These are phyloP conservation scores for Adansonia rubrostipa DNA, from an alignment of 441 rosid species.

Conservation along the genomic window DNA sequence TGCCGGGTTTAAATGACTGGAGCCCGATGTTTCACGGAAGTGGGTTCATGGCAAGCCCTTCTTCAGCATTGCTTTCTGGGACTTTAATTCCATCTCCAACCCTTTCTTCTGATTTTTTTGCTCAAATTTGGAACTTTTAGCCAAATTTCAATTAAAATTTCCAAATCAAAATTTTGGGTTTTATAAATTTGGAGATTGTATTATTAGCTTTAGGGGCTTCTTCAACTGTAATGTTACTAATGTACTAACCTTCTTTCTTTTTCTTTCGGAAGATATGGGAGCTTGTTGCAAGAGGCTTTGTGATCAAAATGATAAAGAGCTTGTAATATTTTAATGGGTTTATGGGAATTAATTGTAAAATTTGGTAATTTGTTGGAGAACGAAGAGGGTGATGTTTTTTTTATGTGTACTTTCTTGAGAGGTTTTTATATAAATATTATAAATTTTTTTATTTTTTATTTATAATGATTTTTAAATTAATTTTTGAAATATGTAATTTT, in stretches of 20 bases:
- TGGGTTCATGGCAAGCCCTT: constrained; percentile 41
- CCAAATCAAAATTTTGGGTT: constrained; percentile 14
- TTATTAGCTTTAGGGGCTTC: neutral
- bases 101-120: constrained; percentile 47
- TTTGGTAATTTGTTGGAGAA: too few species aligned
- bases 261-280: neutral
- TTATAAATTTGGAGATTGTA: neutral
- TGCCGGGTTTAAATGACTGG: constrained; percentile 22
- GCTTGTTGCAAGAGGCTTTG: neutral
- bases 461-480: too few species aligned
- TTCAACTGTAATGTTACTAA: neutral
- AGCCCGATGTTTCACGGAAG: constrained; percentile 40
- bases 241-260: neutral
- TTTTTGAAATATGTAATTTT: too few species aligned
- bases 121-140: constrained; percentile 53
- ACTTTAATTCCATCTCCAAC: constrained; percentile 50
- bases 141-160: neutral
- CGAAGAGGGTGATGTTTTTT: too few species aligned
- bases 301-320: too few species aligned
- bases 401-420: too few species aligned
- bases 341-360: too few species aligned
- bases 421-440: too few species aligned
- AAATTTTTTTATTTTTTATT: too few species aligned
- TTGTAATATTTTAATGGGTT: too few species aligned
- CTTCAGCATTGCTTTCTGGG: constrained; percentile 37